Percentiles rank a stretch among this genome's conserved stretches.
Conservation (phyloP, 768 basidiomycete species). For the Phylloporus sp. region DNA sequence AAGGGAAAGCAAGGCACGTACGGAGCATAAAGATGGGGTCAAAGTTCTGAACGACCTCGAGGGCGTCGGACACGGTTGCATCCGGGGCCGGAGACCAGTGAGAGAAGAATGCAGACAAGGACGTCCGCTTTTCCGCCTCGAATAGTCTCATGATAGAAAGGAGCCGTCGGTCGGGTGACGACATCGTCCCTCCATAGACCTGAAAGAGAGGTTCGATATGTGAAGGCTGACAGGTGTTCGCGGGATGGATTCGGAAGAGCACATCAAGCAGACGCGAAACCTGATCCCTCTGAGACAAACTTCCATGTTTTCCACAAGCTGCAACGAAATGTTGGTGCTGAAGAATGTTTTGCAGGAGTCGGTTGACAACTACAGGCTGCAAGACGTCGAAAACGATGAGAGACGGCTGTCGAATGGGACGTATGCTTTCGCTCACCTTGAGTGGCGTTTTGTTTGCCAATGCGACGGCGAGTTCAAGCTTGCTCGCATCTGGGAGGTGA, state of each 20-base stretch:
- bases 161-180: conserved; percentile 56
- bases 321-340: conserved; percentile 63
- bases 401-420: not conserved
- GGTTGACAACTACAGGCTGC: conserved; percentile 67
- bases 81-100: conserved; percentile 57
- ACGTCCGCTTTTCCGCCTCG: conserved; percentile 62
- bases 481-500: conserved; percentile 41
- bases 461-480: conserved; percentile 41
- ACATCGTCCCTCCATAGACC: conserved; percentile 74
- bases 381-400: not conserved
- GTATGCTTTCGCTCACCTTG: conserved; percentile 47
- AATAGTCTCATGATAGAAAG: conserved; percentile 77
- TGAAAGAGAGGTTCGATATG: conserved; percentile 74
- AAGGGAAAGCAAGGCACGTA: conserved; percentile 68
- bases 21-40: conserved; percentile 65
- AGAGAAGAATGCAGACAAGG: conserved; percentile 56
- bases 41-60: conserved; percentile 66
- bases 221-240: conserved; percentile 79
- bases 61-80: conserved; percentile 38
- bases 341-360: conserved; percentile 68
- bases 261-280: conserved; percentile 54
- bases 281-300: conserved; percentile 35
- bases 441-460: conserved; percentile 42
- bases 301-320: conserved; percentile 30
- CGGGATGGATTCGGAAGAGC: conserved; percentile 72